These are phyloP conservation scores for Pseudozyma sp. DNA, from an alignment of 1,284 basidiomycete species.

Conservation along the genomic window DNA sequence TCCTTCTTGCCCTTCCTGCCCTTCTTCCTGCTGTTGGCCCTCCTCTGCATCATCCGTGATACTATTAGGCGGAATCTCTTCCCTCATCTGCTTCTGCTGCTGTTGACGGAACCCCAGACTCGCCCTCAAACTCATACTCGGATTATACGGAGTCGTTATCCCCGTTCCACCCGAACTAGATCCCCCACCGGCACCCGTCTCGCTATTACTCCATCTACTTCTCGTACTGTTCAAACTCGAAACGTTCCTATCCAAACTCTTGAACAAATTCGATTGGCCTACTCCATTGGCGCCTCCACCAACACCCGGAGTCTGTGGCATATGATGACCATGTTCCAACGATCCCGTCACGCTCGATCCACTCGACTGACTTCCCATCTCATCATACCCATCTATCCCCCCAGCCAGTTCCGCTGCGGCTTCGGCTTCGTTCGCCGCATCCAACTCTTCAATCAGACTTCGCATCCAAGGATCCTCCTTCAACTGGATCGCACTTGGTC, in stretches of 20 bases:
- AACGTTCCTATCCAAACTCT: constrained; percentile 48
- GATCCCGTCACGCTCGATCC: constrained; percentile 17
- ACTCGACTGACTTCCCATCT: constrained; percentile 20
- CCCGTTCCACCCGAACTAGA: constrained; percentile 25
- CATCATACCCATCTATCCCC: constrained; percentile 14
- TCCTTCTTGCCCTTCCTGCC: neutral
- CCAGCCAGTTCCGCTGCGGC: constrained; percentile 39
- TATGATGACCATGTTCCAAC: constrained; percentile 5
- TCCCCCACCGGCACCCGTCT: neutral
- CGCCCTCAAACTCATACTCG: constrained; percentile 40
- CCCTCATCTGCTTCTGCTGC: constrained; percentile 19
- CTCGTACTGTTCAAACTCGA: constrained; percentile 38
- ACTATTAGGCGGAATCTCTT: neutral
- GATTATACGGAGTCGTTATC: constrained; percentile 41
- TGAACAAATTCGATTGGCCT: constrained; percentile 17
- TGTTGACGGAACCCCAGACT: constrained; percentile 33
- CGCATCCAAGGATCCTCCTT: constrained; percentile 89
- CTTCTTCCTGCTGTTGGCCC: neutral
- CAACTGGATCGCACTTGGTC: constrained; percentile 87
- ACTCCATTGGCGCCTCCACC: neutral
- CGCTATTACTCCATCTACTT: constrained; percentile 35
- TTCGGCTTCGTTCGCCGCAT: constrained; percentile 60
- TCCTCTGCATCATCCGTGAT: neutral
- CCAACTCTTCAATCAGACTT: constrained; percentile 63
- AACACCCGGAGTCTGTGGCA: constrained; percentile 8